Percentiles rank a stretch among this genome's conserved stretches.
These are phyloP conservation scores for Blastocystis sp. DNA, from an alignment of 352 stramenopile species.

Conservation along the genomic window DNA sequence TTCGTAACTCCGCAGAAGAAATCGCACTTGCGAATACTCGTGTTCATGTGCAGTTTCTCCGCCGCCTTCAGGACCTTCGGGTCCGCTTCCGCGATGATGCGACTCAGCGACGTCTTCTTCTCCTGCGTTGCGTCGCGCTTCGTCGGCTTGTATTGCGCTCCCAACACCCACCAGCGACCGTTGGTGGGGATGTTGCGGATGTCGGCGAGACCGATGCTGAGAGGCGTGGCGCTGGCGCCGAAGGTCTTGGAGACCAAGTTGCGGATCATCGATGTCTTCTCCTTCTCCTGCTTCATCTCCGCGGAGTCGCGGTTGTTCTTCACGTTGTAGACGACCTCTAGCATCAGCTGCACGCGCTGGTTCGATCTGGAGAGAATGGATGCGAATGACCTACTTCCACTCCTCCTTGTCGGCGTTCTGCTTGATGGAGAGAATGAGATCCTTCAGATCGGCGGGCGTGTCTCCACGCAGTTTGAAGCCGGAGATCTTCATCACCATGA, in stretches of 20 bases:
- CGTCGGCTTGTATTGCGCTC: constrained; percentile 29
- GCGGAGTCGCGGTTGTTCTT: constrained; percentile 40
- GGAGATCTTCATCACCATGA: constrained; percentile 22
- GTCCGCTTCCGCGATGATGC: neutral
- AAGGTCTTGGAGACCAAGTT: constrained; percentile 43
- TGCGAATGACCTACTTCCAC: constrained; percentile 1
- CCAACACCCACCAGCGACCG: constrained; percentile 47
- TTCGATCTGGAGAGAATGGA: neutral
- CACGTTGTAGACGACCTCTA: constrained; percentile 32
- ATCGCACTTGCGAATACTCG: constrained; percentile 34
- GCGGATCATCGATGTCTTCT: constrained; percentile 4
- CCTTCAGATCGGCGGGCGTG: constrained; percentile 16
- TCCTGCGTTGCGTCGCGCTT: neutral
- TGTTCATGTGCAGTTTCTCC: constrained; percentile 54
- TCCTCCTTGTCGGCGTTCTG: neutral
- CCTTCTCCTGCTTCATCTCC: constrained; percentile 40
- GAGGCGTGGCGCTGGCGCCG: neutral
- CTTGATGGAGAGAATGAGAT: constrained; percentile 33
- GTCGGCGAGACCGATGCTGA: constrained; percentile 11
- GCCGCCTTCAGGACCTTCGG: constrained; percentile 28
- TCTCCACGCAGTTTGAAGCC: constrained; percentile 38
- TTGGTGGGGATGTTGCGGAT: constrained; percentile 44
- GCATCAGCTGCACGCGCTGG: constrained; percentile 14
- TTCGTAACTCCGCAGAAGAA: neutral
- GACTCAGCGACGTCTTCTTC: constrained; percentile 26